A percentile compares a stretch with the other conserved stretches of the same genome.
Conservation (phyloP, 2,329 filamentous ascomycete species). For the Coniochaeta ligniaria region DNA sequence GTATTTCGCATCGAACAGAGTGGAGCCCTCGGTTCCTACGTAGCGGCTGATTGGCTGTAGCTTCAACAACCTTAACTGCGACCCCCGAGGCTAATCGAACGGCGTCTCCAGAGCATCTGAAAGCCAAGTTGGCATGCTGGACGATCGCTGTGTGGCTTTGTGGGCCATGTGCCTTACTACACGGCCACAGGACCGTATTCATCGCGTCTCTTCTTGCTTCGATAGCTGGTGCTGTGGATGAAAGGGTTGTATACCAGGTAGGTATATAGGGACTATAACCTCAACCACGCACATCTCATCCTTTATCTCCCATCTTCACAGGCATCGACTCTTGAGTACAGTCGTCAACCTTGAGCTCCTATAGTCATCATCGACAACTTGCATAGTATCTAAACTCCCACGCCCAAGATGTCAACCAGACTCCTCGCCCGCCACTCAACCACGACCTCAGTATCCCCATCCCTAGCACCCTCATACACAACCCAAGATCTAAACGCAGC, state of each 20-base stretch:
- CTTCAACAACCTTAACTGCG: neutral
- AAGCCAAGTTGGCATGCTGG: neutral
- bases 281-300: neutral
- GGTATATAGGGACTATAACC: neutral
- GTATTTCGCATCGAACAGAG: constrained; percentile 13
- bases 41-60: neutral
- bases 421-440: neutral
- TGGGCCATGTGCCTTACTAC: neutral
- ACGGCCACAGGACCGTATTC: neutral
- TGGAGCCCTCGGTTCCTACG: neutral
- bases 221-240: neutral
- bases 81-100: neutral
- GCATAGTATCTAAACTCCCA: neutral
- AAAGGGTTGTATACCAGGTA: neutral
- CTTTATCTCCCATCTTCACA: neutral
- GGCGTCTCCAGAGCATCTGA: neutral
- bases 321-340: neutral
- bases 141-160: neutral
- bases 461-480: neutral
- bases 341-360: neutral
- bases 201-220: neutral
- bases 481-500: neutral
- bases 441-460: neutral
- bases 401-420: neutral
- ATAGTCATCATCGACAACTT: neutral